Evolutionary conservation across 2,329 filamentous ascomycete species (phyloP), one percentile per base, ranked within the genome.

Genomic region (Neocucurbitaria cava): DNA sequence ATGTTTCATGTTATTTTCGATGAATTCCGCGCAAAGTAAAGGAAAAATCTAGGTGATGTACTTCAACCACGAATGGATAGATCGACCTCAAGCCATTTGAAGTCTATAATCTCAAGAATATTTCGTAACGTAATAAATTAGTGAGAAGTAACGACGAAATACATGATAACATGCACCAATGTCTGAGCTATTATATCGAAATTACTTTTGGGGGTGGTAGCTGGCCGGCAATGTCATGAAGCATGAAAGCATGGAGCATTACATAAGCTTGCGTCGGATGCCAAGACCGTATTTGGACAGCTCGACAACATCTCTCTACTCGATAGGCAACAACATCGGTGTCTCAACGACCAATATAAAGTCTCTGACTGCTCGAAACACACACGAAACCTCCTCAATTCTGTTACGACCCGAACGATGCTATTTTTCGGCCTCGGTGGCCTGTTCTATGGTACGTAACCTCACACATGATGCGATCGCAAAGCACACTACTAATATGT

Each of bases 361-460:
- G 30, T 15, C n/a, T 20, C n/a, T 30, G 33, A 38, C 15, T 20
- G n/a, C 8, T 11, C 4, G 4, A 8, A n/a, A 24, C 33, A 24
- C 31, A 9, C 17, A 46, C 15, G 35, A 36, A 17, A 33, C 15
- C 36, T 13, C 3, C 7, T 13, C 11, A 23, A 5, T 5, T 38
- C 39, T 20, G 7, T n/a, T 23, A 38, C 28, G 17, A n/a, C 11
- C 20, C 39, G 15, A 54, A 64, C 40, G 44, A 91, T 91, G 88
- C 81, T 92, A 61, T 84, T 93, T 80, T 87, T 89, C 74, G 84
- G 82, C 56, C 81, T 87, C 51, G 85, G 85, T 60, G 90, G 87
- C 69, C 83, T 95, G 54, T 82, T 95, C 75, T 93, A 94, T 76
- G 85, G 88, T 89, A 77, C 51, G 18, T 35, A 10, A n/a, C 9